Conservation (phyloP, 192 early-diverging fungal genomes). For the Backusella parvicylindrica region DNA sequence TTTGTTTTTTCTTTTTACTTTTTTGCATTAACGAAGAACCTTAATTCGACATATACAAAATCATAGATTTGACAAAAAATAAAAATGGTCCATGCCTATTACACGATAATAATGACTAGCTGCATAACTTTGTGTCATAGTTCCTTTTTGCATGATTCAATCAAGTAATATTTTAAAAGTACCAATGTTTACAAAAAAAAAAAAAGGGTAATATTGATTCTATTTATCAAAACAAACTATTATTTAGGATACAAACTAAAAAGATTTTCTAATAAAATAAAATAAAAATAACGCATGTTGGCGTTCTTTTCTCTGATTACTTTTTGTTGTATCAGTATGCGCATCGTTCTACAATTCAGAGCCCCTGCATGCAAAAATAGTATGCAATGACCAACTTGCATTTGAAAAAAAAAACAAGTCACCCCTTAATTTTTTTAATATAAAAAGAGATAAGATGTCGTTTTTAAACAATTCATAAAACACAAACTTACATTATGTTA, state of each 20-base stretch:
- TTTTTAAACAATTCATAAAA: neutral
- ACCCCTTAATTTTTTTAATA: neutral
- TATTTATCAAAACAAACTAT: neutral
- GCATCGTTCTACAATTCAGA: neutral
- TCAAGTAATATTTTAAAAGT: neutral
- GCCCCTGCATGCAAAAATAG: neutral
- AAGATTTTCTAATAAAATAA: neutral
- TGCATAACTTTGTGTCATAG: neutral
- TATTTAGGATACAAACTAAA: neutral
- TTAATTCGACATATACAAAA: neutral
- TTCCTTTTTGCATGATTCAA: neutral
- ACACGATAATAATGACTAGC: neutral
- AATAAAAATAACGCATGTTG: neutral
- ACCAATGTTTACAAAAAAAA: too few relatives aligned
- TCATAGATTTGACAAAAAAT: neutral
- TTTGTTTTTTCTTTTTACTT: too few relatives aligned
- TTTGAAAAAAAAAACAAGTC: neutral
- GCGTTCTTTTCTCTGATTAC: neutral
- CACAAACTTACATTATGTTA: neutral
- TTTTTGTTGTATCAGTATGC: neutral
- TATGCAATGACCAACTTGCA: neutral
- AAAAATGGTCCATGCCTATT: neutral
- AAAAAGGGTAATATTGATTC: neutral
- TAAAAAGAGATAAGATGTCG: neutral
- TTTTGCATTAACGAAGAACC: neutral